Percentiles rank a stretch among this genome's conserved stretches.
phyloP scores from a whole-genome alignment of 2,329 filamentous ascomycete species.

The Pestalotiopsis sp. region DNA sequence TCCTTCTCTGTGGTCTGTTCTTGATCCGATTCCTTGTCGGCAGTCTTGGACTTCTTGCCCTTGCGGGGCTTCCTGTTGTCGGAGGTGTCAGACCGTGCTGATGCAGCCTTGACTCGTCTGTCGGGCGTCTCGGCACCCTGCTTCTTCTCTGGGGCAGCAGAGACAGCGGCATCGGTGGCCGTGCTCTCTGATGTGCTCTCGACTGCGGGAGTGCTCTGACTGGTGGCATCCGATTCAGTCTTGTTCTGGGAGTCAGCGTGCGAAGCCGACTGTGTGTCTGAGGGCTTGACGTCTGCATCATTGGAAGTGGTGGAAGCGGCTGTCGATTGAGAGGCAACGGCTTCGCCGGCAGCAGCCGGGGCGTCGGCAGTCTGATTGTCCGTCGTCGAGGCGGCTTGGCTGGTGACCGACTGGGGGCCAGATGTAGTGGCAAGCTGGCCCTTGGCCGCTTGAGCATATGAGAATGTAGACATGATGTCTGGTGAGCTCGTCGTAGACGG shows the following conservation, averaged over 20 bases:
- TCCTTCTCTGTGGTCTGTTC: conserved; percentile 54
- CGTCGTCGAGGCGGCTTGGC: conserved; percentile 32
- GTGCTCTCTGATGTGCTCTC: not conserved
- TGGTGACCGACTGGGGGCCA: conserved; percentile 30
- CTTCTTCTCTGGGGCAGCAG: conserved; percentile 23
- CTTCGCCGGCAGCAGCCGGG: conserved; percentile 32
- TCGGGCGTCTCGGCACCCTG: conserved; percentile 33
- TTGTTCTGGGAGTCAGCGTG: conserved; percentile 17
- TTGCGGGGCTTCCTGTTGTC: conserved; percentile 66
- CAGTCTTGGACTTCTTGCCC: conserved; percentile 62
- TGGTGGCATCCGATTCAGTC: not conserved
- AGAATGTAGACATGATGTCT: conserved; percentile 67
- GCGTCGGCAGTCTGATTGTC: conserved; percentile 38
- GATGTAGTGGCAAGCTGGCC: conserved; percentile 59
- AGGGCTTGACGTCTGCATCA: conserved; percentile 33
- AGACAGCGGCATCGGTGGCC: conserved; percentile 18
- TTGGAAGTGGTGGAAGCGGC: conserved; percentile 40
- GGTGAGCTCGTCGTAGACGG: not conserved
- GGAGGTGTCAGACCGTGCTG: conserved; percentile 68
- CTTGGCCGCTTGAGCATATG: conserved; percentile 94
- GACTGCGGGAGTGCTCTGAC: not conserved
- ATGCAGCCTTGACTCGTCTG: conserved; percentile 57
- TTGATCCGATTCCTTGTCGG: conserved; percentile 57
- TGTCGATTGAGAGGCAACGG: conserved; percentile 35
- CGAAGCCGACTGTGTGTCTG: conserved; percentile 26